Evolutionary conservation across 2,329 filamentous ascomycete species (phyloP), one percentile per base, ranked within the genome.

Genomic region (Neofusicoccum laricinum): DNA sequence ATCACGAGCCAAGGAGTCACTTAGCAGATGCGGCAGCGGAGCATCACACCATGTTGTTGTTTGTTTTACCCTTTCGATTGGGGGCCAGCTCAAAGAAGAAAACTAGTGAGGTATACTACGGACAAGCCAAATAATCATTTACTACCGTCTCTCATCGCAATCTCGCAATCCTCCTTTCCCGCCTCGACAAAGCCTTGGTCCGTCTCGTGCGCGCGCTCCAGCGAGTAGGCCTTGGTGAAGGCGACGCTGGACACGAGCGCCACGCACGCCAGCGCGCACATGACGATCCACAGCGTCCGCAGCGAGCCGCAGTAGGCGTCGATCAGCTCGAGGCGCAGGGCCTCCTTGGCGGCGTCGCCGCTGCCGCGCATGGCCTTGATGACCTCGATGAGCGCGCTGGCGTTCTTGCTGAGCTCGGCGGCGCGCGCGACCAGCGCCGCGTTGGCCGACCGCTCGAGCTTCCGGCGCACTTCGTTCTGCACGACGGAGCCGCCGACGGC

Each of bases 401-500:
- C 69, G 62, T 75, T 67, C 40, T 66, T 69, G 6, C 68, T 67
- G 57, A 70, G 71, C 7, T 64, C 61, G 15, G 21, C 59, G 14
- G 72, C 74, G 17, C 65, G 66, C 11, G 67, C 38, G 15, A 66
- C 66, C 14, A 74, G 68, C 1, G 15, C 55, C 0, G 51, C 19
- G 3, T 67, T 66, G 1, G 68, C 66, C 5, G 50, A n/a, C 0
- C 36, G 12, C 25, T 65, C 50, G 10, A 76, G 58, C 19, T 71
- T 66, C 4, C 50, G 64, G 25, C 69, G 66, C 12, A 76, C 64
- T 46, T 17, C 19, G 55, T 73, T 78, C 48, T 75, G 71, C 68
- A 82, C 83, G 34, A 82, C 73, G 3, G 76, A 73, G 1, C 75
- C 75, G 0, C 79, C 76, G 25, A 85, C 77, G 0, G 80, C 73